Evolutionary conservation across 306 rosid genomes (phyloP).

Genomic region (Rosa persica): DNA sequence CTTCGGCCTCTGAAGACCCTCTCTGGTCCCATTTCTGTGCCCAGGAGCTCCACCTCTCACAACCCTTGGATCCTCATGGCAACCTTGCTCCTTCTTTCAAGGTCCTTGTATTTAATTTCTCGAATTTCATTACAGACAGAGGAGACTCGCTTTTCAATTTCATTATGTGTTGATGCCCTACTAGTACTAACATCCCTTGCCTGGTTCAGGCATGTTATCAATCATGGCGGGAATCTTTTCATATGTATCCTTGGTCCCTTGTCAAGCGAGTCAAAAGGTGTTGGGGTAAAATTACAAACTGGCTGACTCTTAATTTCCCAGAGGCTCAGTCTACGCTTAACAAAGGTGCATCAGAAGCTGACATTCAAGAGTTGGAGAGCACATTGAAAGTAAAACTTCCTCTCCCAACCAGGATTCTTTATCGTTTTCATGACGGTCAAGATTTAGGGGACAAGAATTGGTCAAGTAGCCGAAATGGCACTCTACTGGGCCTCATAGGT

Average conservation of each 20-base stretch:
- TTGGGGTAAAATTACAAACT: conserved; percentile 58
- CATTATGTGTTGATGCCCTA: neutral
- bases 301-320: conserved; percentile 58
- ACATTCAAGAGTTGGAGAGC: conserved; percentile 56
- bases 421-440: conserved; percentile 85
- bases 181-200: neutral
- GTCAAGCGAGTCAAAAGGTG: conserved; percentile 76
- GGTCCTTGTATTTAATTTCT: conserved; percentile 25
- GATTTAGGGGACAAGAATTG: conserved; percentile 20
- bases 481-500: conserved; percentile 61
- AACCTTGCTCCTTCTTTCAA: conserved; percentile 67
- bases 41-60: conserved; percentile 48
- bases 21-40: conserved; percentile 66
- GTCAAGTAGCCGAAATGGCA: too few species aligned
- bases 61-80: conserved; percentile 57
- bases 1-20: conserved; percentile 61
- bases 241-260: conserved; percentile 84
- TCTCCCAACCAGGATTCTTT: conserved; percentile 74
- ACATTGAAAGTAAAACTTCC: conserved; percentile 67
- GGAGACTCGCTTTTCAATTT: neutral
- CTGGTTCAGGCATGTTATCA: conserved; percentile 53
- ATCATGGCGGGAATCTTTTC: conserved; percentile 67
- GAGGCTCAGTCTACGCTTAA: conserved; percentile 69
- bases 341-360: conserved; percentile 71
- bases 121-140: neutral